Base-by-base conservation (phyloP, 768 basidiomycete species). In the Russula dissimulans region DNA sequence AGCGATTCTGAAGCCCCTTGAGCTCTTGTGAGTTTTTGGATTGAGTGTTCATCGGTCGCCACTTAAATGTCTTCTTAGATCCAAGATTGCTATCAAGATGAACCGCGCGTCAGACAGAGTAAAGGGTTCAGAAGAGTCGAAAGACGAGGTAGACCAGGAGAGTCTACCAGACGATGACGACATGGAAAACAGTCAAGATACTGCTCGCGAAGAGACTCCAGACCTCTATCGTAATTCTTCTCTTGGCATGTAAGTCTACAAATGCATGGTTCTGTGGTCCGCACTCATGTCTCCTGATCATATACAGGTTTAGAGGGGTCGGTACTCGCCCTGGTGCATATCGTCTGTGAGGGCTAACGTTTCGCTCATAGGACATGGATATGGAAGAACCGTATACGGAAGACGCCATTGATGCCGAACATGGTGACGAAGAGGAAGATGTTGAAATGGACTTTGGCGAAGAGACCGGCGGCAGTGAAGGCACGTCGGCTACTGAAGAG, bases 31-130 rank as follows among this genome's bases (percentile, higher is more conserved):
- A 73, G 90, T 73, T 18, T 42, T 52, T 54, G 29, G 17, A 18
- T 47, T 18, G 1, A 6, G n/a, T 32, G 44, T 38, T 26, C 26
- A 39, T 22, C 14, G n/a, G 1, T 5, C 9, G 15, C 3, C 26
- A 2, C 31, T 43, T n/a, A 58, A 56, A 61, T 50, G 22, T 26
- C 22, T 62, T 58, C 57, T 18, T 62, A 95, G 93, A 53, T 90
- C 97, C 17, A 97, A 95, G 71, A 80, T 95, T 56, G 95, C 95
- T n/a, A 97, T 97, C 73, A 97, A 95, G 73, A 95, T 98, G 91
- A 95, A 92, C 51, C 83, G 87, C 44, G 78, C 85, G 9, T 81
- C 85, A 14, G 80, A 80, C 49, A 89, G 85, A 72, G 73, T 67
- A 45, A 89, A 88, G 68, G 86, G 70, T 26, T 65, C 72, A 11